Evolutionary conservation across 1,284 basidiomycete genomes (phyloP), one percentile per base, ranked within the genome.

Genomic region (Moesziomyces parantarcticus): DNA sequence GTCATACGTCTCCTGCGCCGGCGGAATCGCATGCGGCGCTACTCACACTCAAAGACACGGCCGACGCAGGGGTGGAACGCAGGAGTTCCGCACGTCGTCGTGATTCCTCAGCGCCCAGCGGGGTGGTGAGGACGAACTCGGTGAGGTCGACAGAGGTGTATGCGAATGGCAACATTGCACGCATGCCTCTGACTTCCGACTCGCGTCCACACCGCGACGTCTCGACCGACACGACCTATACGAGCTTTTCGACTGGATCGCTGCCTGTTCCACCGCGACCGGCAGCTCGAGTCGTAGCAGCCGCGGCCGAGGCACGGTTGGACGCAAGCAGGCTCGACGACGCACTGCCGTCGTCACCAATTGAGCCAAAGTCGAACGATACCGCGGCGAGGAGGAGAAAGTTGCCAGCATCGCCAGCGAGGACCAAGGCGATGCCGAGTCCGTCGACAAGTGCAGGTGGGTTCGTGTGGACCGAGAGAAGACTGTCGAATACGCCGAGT

Each of bases 121-220:
- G 8, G 6, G 8, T 29, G 29, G 29, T 8, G 1, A 29, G 29
- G 29, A 10, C 29, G 6, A 29, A 11, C 29, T 29, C 29, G 8
- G 2, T 29, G 29, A 8, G 29, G 9, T 29, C 29, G 29, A 8
- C 8, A 29, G 29, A 29, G 14, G 45, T 72, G 7, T 72, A 62
- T 23, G 69, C 63, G 7, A 66, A 72, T 8, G 63, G 69, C 5
- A 72, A 72, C 32, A 72, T 72, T 18, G 69, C 69, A 1, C 50
- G 49, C 36, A 58, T 72, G 56, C 69, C 63, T 2, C 26, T 56
- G 16, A 50, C 58, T 1, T 26, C 47, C 14, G 20, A 22, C 1
- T 26, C 42, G 34, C 50, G 34, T 11, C 58, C 58, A 3, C 5
- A 21, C 0, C 58, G 50, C 29, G 29, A 16, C 1, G 63, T 62